Conservation (phyloP, 495 filamentous ascomycete species). For the Aspergillus avenaceus region DNA sequence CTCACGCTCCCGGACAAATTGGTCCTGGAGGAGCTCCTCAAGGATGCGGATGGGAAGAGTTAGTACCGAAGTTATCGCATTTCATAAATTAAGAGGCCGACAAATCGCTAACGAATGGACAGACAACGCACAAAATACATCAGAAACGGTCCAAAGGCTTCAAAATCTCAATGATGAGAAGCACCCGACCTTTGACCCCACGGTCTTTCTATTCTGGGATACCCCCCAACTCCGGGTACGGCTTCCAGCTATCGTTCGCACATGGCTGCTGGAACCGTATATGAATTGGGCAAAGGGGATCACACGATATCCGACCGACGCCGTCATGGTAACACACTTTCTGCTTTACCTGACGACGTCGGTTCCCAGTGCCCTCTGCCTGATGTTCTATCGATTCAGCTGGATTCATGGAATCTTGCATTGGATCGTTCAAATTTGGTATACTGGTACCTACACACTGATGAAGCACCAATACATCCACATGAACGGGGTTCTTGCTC, state of each 20-base stretch:
- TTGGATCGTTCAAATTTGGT: slow-evolving; percentile 56
- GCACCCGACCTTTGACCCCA: slow-evolving; percentile 45
- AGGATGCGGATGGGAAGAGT: too few species aligned
- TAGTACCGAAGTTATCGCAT: too few species aligned
- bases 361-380: slow-evolving; percentile 58
- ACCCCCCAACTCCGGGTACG: slow-evolving; percentile 29
- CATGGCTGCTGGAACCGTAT: slow-evolving; percentile 53
- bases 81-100: slow-evolving; percentile 13
- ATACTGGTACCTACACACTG: slow-evolving; percentile 68
- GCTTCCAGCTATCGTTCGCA: slow-evolving; percentile 34
- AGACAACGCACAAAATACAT: slow-evolving; percentile 5
- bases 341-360: slow-evolving; percentile 65
- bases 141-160: slow-evolving; percentile 37
- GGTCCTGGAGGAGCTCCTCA: too few species aligned
- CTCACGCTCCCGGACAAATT: too few species aligned
- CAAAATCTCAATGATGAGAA: slow-evolving; percentile 50
- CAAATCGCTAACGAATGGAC: background rate
- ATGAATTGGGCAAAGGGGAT: slow-evolving; percentile 47
- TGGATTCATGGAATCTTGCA: slow-evolving; percentile 63
- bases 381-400: slow-evolving; percentile 60
- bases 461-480: slow-evolving; percentile 86
- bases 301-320: slow-evolving; percentile 59
- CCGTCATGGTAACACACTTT: slow-evolving; percentile 74
- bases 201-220: slow-evolving; percentile 51
- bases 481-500: slow-evolving; percentile 61